Evolutionary conservation across 352 stramenopile species (phyloP), one percentile per base, ranked within the genome.

Genomic region (Phytophthora gonapodyides): DNA sequence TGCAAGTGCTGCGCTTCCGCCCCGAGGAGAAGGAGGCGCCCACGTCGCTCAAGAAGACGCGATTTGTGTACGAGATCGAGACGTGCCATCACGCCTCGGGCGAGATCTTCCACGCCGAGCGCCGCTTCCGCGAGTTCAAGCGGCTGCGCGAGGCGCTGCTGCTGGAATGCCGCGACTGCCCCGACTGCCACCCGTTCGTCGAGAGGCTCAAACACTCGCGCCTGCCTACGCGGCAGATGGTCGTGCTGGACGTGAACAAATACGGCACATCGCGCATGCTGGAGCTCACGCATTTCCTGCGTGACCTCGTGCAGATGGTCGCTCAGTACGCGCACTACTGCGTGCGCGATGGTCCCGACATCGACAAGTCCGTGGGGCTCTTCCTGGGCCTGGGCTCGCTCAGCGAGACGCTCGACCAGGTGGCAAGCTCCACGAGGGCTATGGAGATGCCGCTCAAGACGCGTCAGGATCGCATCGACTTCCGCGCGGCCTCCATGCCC

Each of bases 21-120:
- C 57, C 75, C 5, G 78, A 88, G 57, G 70, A 76, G 65, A 90
- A 90, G 53, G 56, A 78, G 30, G 43, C 50, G 15, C 21, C 49
- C 33, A 71, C 75, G 30, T 73, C 65, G 5, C 63, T 88, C 57
- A 85, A 84, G 64, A 89, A 83, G 68, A 77, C 64, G 35, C 78
- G 76, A 42, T 90, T 90, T 38, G 79, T 90, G 63, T 90, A 88
- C 69, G 76, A 87, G 59, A 84, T 90, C 57, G 81, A 90, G 72
- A 82, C 81, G 48, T 90, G 78, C 51, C 74, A 88, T 47, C 75
- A 84, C 33, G 48, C 69, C 33, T 86, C 81, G 7, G 78, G 81
- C 38, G 79, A 88, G 27, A 57, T 88, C 35, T 88, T 72, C 63
- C 73, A 61, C 59, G 64, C 64, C 13, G 66, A 87, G 40, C 76